Percentiles rank a stretch among this genome's conserved stretches.
Conservation (phyloP, 306 rosid species). For the Adenanthera pavonina region DNA sequence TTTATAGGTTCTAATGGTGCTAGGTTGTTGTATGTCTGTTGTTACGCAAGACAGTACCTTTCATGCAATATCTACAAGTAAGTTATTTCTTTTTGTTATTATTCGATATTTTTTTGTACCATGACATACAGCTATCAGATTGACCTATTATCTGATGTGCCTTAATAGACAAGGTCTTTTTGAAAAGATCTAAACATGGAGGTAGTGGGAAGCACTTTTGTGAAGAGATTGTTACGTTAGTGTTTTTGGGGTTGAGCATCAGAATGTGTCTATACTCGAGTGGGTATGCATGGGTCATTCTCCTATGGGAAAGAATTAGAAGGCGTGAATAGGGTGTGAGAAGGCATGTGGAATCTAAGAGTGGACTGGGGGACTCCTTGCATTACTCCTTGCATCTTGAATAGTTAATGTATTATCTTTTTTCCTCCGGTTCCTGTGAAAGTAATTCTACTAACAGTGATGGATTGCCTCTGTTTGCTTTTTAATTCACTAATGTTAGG, state of each 20-base stretch:
- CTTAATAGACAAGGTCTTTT: background rate
- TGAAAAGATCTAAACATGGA: background rate
- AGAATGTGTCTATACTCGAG: background rate
- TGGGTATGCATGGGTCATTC: background rate
- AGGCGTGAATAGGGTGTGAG: background rate
- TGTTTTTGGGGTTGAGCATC: background rate
- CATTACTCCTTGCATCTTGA: background rate
- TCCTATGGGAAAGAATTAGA: background rate
- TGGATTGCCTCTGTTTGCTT: background rate
- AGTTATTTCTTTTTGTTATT: conserved; percentile 43
- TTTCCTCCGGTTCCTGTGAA: background rate
- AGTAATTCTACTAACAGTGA: background rate
- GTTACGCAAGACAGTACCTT: conserved; percentile 93
- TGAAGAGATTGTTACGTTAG: background rate
- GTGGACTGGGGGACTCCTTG: background rate
- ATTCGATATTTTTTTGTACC: background rate
- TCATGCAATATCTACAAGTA: conserved; percentile 92
- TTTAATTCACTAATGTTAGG: background rate
- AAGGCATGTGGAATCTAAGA: background rate
- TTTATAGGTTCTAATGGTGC: conserved; percentile 50
- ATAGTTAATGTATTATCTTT: background rate
- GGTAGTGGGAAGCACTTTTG: background rate
- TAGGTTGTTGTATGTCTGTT: conserved; percentile 96
- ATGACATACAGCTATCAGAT: background rate
- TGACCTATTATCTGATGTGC: conserved; percentile 1